A percentile compares a stretch with the other conserved stretches of the same genome.
phyloP scores from a whole-genome alignment of 1,139 yeast species.

The Debaryomyces sp. region DNA sequence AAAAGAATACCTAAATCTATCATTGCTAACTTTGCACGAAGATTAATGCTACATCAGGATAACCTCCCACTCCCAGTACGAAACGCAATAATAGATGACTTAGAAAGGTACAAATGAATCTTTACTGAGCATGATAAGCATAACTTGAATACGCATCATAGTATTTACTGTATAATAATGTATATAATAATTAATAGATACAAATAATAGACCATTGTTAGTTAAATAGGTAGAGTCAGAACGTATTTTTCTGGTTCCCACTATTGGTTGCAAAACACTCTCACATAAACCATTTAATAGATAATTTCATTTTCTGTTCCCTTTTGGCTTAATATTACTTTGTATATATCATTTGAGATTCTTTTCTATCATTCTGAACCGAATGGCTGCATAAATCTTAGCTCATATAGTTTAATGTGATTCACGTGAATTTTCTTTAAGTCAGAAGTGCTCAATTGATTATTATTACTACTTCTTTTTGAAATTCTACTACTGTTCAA shows the following conservation, averaged over 20 bases:
- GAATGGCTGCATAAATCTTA: too few species aligned
- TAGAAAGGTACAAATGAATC: neutral
- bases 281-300: neutral
- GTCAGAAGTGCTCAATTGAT: too few species aligned
- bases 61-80: neutral
- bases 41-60: neutral
- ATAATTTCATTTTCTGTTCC: neutral
- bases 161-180: neutral
- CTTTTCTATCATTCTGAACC: too few species aligned
- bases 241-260: neutral
- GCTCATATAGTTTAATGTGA: neutral
- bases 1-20: conserved; percentile 13
- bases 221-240: too few species aligned
- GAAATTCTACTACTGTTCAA: neutral
- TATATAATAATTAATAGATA: conserved; percentile 1
- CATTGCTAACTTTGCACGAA: conserved; percentile 11
- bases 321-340: too few species aligned
- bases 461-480: too few species aligned
- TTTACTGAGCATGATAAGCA: neutral
- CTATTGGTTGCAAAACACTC: neutral
- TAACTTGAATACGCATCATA: neutral
- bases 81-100: neutral
- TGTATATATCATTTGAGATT: too few species aligned
- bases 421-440: neutral
- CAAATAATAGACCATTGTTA: neutral